phyloP scores from a whole-genome alignment of 1,284 basidiomycete species.

The Pseudozyma pruni region DNA sequence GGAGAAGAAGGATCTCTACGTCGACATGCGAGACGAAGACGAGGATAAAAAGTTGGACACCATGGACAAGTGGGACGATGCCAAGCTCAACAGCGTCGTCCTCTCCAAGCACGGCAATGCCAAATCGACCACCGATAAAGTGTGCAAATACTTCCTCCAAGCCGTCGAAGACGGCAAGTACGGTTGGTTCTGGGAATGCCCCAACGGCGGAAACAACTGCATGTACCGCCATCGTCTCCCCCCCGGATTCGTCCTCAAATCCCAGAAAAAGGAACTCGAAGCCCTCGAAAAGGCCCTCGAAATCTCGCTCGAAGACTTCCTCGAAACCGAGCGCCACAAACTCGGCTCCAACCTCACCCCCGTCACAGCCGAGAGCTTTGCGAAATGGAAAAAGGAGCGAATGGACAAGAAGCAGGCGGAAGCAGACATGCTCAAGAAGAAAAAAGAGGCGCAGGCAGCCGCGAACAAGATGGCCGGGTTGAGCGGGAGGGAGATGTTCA shows the following conservation, averaged over 20 bases:
- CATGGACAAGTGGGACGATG: constrained; percentile 98
- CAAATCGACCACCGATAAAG: constrained; percentile 88
- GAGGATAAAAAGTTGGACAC: constrained; percentile 78
- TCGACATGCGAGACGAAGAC: constrained; percentile 78
- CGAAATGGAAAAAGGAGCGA: constrained; percentile 83
- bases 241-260: constrained; percentile 84
- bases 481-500: constrained; percentile 91
- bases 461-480: constrained; percentile 93
- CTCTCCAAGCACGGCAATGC: constrained; percentile 90
- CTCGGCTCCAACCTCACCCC: constrained; percentile 79
- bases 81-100: constrained; percentile 87
- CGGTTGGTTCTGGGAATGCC: constrained; percentile 84
- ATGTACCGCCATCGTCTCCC: constrained; percentile 96
- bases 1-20: constrained; percentile 96
- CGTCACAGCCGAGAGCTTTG: constrained; percentile 92
- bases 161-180: constrained; percentile 93
- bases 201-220: constrained; percentile 76
- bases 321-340: constrained; percentile 95
- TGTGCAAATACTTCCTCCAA: constrained; percentile 96
- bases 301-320: constrained; percentile 95
- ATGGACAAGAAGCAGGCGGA: constrained; percentile 76
- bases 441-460: constrained; percentile 83
- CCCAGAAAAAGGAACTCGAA: constrained; percentile 75
- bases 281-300: constrained; percentile 81
- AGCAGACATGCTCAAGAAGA: constrained; percentile 87